phyloP scores from a whole-genome alignment of 345 rosid species.

The Balakata baccata region DNA sequence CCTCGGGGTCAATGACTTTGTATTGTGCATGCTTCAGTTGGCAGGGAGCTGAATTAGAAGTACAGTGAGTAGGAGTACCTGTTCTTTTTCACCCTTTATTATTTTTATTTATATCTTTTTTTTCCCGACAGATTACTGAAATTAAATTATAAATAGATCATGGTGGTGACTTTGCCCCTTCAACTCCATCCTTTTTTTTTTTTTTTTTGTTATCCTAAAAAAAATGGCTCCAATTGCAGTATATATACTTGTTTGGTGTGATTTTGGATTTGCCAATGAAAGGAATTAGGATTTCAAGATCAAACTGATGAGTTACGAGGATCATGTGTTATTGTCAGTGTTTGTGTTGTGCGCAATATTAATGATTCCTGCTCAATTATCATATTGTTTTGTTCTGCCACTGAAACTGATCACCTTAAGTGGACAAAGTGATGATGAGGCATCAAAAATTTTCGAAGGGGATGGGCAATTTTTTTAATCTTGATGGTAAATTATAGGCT shows the following conservation, averaged over 20 bases:
- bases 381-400: not conserved
- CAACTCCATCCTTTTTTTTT: slow-evolving; percentile 26
- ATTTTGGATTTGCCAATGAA: slow-evolving; percentile 25
- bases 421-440: no score
- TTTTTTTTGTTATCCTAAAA: not conserved
- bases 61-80: slow-evolving; percentile 39
- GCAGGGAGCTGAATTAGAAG: slow-evolving; percentile 31
- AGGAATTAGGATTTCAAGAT: slow-evolving; percentile 8
- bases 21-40: slow-evolving; percentile 24
- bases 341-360: not conserved
- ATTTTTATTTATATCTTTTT: not conserved
- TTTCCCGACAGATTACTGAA: slow-evolving; percentile 14
- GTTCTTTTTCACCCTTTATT: not conserved
- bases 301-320: not conserved
- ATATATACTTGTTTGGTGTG: slow-evolving; percentile 29
- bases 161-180: slow-evolving; percentile 29
- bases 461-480: no score
- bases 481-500: no score
- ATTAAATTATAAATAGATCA: slow-evolving; percentile 37
- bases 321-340: not conserved
- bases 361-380: not conserved
- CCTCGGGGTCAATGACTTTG: slow-evolving; percentile 18
- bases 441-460: no score
- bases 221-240: slow-evolving; percentile 17
- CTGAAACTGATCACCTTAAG: not conserved